Percentiles rank a stretch among this genome's conserved stretches.
phyloP scores from a whole-genome alignment of 164 flowering plant genomes.

The Cinnamomum chago region DNA sequence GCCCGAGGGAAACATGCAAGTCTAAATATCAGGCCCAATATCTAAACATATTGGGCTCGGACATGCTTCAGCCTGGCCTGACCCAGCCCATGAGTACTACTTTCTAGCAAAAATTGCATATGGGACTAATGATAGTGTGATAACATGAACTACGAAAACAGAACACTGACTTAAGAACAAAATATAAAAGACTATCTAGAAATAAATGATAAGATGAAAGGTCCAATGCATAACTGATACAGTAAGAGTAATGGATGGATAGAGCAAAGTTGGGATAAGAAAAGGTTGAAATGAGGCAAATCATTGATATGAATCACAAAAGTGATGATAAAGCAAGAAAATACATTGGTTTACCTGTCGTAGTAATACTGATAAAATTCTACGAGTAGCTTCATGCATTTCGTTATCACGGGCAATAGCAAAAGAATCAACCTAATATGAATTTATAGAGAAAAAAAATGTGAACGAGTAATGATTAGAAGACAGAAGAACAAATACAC shows the following conservation, averaged over 20 bases:
- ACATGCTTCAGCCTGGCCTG: no score
- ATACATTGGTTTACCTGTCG: conserved; percentile 56
- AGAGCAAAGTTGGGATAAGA: neutral
- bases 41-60: no score
- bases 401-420: conserved; percentile 87
- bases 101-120: no score
- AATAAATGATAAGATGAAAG: no score
- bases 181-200: neutral
- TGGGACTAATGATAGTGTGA: neutral
- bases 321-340: neutral
- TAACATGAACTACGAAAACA: neutral
- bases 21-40: no score
- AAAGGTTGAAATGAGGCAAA: neutral
- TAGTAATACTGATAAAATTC: conserved; percentile 81
- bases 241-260: neutral
- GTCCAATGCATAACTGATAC: neutral
- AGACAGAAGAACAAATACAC: neutral
- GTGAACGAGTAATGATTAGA: neutral
- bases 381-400: conserved; percentile 97
- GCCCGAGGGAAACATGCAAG: no score
- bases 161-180: neutral
- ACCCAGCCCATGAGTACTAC: no score
- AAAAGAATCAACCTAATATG: conserved; percentile 81
- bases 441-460: neutral
- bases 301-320: neutral